Conservation (phyloP, 495 filamentous ascomycete species). For the Daldinia loculata region DNA sequence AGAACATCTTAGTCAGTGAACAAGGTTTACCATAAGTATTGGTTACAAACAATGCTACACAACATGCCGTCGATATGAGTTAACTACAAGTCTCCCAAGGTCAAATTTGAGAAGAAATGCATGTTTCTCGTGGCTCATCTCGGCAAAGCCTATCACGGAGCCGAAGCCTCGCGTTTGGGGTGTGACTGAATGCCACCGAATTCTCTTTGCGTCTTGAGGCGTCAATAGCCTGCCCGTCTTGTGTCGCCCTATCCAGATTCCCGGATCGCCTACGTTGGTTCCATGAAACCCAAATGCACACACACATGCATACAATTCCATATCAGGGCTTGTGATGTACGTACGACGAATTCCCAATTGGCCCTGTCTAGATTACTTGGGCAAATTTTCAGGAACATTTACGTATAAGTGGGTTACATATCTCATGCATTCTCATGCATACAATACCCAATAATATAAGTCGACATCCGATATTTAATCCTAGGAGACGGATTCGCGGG, state of each 20-base stretch:
- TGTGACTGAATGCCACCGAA: constrained; percentile 32
- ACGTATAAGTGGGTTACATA: constrained; percentile 5
- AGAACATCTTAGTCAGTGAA: constrained; percentile 19
- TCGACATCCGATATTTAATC: background rate
- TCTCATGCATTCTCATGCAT: constrained; percentile 1
- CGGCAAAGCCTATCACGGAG: constrained; percentile 32
- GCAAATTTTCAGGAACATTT: constrained; percentile 7
- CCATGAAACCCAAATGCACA: constrained; percentile 32
- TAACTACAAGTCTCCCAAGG: background rate
- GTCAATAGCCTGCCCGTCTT: constrained; percentile 34
- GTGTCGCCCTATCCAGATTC: constrained; percentile 40
- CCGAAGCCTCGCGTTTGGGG: constrained; percentile 31
- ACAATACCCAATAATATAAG: constrained; percentile 1
- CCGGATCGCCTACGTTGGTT: constrained; percentile 37
- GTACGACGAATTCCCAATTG: constrained; percentile 6
- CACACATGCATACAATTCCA: constrained; percentile 25
- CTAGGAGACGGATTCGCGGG: background rate
- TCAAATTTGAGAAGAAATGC: constrained; percentile 26
- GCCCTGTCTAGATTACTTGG: background rate
- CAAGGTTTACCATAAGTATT: constrained; percentile 12
- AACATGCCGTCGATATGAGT: constrained; percentile 27
- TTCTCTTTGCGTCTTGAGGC: constrained; percentile 13
- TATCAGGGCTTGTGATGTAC: constrained; percentile 17
- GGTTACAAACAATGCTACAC: constrained; percentile 32
- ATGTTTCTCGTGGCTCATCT: constrained; percentile 31